Evolutionary conservation across 495 filamentous ascomycete species (phyloP), one percentile per base, ranked within the genome.

Genomic region (Trichoderma virens): DNA sequence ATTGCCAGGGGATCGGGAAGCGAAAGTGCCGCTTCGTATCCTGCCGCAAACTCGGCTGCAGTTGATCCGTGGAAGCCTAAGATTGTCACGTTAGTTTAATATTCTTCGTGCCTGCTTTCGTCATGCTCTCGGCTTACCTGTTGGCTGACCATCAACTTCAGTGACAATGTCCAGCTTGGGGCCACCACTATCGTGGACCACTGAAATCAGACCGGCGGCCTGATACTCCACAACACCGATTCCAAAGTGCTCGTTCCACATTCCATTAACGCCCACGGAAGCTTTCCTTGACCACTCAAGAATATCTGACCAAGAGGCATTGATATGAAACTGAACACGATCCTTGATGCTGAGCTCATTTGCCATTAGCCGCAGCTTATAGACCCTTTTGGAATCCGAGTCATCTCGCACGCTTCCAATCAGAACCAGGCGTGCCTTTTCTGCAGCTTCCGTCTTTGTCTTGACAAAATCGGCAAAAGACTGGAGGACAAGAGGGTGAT

Each of bases 241-340:
- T 20, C 94, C 95, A 71, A 98, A 98, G 75, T 98, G 94, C 76
- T 98, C 94, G 71, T 97, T 98, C 94, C 95, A 98, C 94, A 98
- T 98, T 63, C 87, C 92, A 70, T 98, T 98, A 3, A 94, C 91
- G 39, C 94, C 94, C 28, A 98, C 81, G 62, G 85, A 92, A 34
- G 87, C 83, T 25, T 78, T 82, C 43, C 83, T 76, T 56, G 98
- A 79, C 84, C 90, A 91, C 27, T 86, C 80, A 14, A 95, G 81
- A 47, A 98, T 89, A 65, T 91, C 83, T 6, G 87, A 85, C 92
- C 93, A 98, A 43, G 87, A 83, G 5, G 91, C 92, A 70, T 98
- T 92, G 66, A 90, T 88, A 66, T 93, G 81, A 76, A 98, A 98
- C 62, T 90, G 84, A 34, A 95, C 91, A 23, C 83, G 73, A 41